These are phyloP conservation scores for Fusarium hostae DNA, from an alignment of 2,329 filamentous ascomycete genomes.

Conservation along the genomic window DNA sequence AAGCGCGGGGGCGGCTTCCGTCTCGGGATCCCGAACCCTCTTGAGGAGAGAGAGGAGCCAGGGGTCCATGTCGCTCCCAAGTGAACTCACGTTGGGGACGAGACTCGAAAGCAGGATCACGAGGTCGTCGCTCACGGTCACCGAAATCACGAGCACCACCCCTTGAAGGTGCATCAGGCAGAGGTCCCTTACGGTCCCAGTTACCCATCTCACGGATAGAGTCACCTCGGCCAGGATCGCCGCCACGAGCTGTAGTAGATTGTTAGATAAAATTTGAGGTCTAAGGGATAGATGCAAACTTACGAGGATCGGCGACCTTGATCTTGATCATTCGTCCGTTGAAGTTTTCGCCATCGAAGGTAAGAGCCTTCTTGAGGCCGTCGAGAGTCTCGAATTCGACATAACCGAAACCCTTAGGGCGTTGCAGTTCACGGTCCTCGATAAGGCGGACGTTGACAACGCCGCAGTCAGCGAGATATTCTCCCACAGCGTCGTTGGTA, in stretches of 20 bases:
- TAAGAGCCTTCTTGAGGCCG: conserved; percentile 89
- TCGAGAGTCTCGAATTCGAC: conserved; percentile 92
- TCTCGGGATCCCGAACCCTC: conserved; percentile 63
- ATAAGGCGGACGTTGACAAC: conserved; percentile 95
- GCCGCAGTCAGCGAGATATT: conserved; percentile 86
- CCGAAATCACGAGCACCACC: conserved; percentile 64
- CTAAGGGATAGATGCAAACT: conserved; percentile 50
- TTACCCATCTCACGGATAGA: conserved; percentile 81
- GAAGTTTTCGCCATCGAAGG: conserved; percentile 82
- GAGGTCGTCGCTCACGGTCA: conserved; percentile 74
- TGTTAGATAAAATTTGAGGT: conserved; percentile 50
- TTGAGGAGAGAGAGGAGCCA: conserved; percentile 76
- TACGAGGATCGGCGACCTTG: conserved; percentile 98
- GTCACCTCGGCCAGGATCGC: conserved; percentile 68
- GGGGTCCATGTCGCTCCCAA: conserved; percentile 94
- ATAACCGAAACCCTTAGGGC: conserved; percentile 98
- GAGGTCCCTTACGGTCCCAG: conserved; percentile 93
- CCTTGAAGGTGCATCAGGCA: conserved; percentile 75
- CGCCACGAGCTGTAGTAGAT: conserved; percentile 78
- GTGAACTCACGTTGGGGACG: conserved; percentile 78
- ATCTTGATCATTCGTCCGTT: conserved; percentile 91
- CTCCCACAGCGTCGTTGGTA: conserved; percentile 81
- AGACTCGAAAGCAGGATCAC: conserved; percentile 69
- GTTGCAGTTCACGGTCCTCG: conserved; percentile 92
- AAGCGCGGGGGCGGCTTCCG: conserved; percentile 62